A percentile compares a stretch with the other conserved stretches of the same genome.
Conservation (phyloP, 495 filamentous ascomycete genomes). For the Pyronema omphalodes region DNA sequence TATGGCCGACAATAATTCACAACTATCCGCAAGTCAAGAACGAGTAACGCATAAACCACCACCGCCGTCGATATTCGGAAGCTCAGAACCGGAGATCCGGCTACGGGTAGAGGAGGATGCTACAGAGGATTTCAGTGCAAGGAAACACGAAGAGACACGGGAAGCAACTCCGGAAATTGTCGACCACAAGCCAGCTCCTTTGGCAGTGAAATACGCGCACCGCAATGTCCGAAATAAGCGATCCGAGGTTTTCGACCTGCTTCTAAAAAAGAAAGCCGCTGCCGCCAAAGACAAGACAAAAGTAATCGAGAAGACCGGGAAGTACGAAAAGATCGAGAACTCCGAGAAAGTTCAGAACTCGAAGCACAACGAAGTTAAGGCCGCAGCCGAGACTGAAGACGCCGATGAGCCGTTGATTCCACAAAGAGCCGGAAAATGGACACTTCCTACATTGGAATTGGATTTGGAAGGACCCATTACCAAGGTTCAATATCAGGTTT, state of each 20-base stretch:
- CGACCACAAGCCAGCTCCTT: neutral
- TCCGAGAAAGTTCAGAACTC: too few species aligned
- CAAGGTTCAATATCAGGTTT: slow-evolving; percentile 9
- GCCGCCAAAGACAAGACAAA: too few species aligned
- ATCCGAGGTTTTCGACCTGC: neutral
- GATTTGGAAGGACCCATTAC: neutral
- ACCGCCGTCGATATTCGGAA: neutral
- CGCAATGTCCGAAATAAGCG: neutral
- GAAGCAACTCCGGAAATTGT: neutral
- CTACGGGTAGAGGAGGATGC: neutral
- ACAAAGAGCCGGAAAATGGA: neutral
- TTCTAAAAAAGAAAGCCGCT: too few species aligned
- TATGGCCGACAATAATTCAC: neutral
- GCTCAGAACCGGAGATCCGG: slow-evolving; percentile 10
- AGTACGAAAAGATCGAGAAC: too few species aligned
- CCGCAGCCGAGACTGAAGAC: too few species aligned
- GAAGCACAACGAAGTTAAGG: too few species aligned
- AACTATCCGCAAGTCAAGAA: neutral
- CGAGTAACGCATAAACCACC: slow-evolving; percentile 5
- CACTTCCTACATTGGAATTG: neutral
- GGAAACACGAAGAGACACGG: neutral
- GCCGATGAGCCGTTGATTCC: too few species aligned
- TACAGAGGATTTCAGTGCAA: neutral
- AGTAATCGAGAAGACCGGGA: too few species aligned
- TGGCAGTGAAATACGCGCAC: neutral